Evolutionary conservation across 148 eudicot species (phyloP), one percentile per base, ranked within the genome.

Genomic region (Diospyros kaki): DNA sequence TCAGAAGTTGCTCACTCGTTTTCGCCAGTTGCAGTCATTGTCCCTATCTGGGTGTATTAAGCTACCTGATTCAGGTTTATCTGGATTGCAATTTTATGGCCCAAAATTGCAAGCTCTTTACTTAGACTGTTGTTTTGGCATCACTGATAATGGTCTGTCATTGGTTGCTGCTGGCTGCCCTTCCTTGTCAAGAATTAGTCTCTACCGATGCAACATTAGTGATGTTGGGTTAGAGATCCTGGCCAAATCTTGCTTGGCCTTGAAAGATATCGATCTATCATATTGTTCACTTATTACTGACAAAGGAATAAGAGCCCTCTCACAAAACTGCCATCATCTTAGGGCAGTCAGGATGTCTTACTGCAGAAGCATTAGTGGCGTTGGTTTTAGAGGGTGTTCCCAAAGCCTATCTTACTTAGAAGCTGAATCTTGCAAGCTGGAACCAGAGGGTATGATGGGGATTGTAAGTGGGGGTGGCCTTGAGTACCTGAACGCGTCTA

Each of bases 41-140:
- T 86, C 89, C 70, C 73, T 92, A 41, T 85, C 86, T 15, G 92
- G 94, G 42, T 88, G 92, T 83, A 65, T 80, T 2, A 78, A 88
- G 71, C 85, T 88, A 50, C 73, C 75, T n/a, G 94, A 92, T 82
- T 80, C 85, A 1, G 84, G 84, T 50, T 71, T 87, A 40, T 41
- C 65, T 63, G 64, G 18, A 40, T 59, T 92, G 60, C 80, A 79
- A 56, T 43, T 50, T 12, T 83, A 72, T 78, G 89, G 87, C 53
- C 78, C 84, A 4, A 82, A 77, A 64, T 65, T 92, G 75, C 78
- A 55, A 66, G 71, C 73, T 44, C 77, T 80, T 15, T 53, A 69
- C 67, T 79, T 91, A 38, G 93, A 89, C 79, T 87, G 93, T 71
- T 91, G 97, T 76, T 86, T 81, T 14, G 67, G 70, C 41, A 81